Evolutionary conservation across 2,329 filamentous ascomycete genomes (phyloP).

Genomic region (Colletotrichum orchidophilum): DNA sequence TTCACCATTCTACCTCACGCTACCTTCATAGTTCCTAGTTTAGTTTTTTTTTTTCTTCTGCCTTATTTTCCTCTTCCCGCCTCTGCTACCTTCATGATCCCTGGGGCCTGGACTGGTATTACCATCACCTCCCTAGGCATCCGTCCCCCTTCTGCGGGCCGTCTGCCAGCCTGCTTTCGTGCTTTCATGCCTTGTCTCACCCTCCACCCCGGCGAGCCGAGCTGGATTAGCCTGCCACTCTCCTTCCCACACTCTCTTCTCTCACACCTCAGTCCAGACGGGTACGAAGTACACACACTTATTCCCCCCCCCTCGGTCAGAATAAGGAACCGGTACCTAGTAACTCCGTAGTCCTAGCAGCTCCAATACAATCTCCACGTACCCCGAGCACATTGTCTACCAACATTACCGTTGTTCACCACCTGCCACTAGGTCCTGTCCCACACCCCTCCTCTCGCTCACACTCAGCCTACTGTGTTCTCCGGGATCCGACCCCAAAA

Average conservation of each 20-base stretch:
- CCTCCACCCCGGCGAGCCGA: conserved; percentile 26
- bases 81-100: conserved; percentile 22
- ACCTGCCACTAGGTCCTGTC: conserved; percentile 19
- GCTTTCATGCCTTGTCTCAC: conserved; percentile 29
- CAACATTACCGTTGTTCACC: background rate
- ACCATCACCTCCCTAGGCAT: background rate
- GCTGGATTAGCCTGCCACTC: conserved; percentile 21
- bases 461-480: conserved; percentile 6
- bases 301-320: background rate
- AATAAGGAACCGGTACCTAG: conserved; percentile 11
- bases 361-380: conserved; percentile 21
- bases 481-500: conserved; percentile 37
- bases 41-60: conserved; percentile 15
- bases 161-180: conserved; percentile 35
- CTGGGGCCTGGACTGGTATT: background rate
- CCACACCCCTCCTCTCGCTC: conserved; percentile 28
- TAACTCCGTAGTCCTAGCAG: conserved; percentile 24
- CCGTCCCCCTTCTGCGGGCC: conserved; percentile 26
- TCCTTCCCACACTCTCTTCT: conserved; percentile 17
- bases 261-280: conserved; percentile 22
- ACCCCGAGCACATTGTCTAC: conserved; percentile 15
- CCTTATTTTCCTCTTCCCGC: background rate
- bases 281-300: conserved; percentile 13
- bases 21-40: background rate
- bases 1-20: conserved; percentile 13